Base-by-base conservation (phyloP, 345 rosid genomes). In the Erysimum cheiranthoides region DNA sequence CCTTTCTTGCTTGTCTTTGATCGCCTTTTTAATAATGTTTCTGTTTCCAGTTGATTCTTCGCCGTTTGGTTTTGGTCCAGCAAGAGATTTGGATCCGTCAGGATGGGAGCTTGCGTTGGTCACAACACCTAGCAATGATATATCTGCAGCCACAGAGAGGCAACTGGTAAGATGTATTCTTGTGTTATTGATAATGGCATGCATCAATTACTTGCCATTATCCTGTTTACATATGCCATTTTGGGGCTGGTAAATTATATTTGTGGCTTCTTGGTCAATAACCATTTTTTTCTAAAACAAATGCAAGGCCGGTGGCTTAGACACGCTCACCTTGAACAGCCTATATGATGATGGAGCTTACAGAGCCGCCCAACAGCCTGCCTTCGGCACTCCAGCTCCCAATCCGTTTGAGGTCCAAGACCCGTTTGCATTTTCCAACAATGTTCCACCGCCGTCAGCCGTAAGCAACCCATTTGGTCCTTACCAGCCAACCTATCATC, bases 21-120 rank as follows among this genome's bases (percentile, higher is more conserved):
- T 32, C 40, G 32, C 47, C 9, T 61, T 32, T 68, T 52, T 78
- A 69, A 71, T 65, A 58, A 8, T 72, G 17, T 50, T 36, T 68
- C 36, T 51, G 64, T 61, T 61, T 78, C 18, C 78, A 86, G 93
- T 45, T 77, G 82, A 84, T 76, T 78, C 77, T 30, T 78, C 93
- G 10, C 54, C 87, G 69, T 79, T 86, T 72, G 82, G 72, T 70
- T 77, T 84, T 69, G 70, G 76, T 82, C 89, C 84, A 83, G 39
- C 80, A 57, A 85, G 69, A 54, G 86, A 86, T 62, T 84, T 82
- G 52, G 93, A 87, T 79, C 81, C 90, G 42, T 72, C 83, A 42
- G 96, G 97, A 59, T 92, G 96, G 97, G 97, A 90, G 75, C 86
- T 92, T 80, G 94, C 96, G 53, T 84, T 90, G 51, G 93, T 92